Base-by-base conservation (phyloP, 352 stramenopile genomes). In the Globisporangium acanthophoron region DNA sequence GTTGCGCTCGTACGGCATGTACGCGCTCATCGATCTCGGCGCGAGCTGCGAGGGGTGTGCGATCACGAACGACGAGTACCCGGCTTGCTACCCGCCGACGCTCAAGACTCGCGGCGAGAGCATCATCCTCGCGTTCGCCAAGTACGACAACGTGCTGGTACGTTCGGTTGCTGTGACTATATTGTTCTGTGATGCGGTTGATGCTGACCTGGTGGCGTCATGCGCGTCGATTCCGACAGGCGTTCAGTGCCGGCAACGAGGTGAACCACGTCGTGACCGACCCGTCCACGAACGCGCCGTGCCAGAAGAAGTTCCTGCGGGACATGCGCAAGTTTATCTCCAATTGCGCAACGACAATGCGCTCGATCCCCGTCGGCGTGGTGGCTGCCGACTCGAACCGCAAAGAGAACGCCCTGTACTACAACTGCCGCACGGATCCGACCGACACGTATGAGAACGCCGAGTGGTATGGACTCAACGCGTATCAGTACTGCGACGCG, bases 401-500 rank as follows among this genome's bases (percentile, higher is more conserved):
- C n/a, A 69, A 86, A 39, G 40, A 75, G 1, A 90, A 94, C 54
- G 71, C 77, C 15, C 66, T 74, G 47, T 97, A 97, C 64, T 97
- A 94, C 66, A 90, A 91, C 65, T 97, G 88, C 69, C 69, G 78
- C 59, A 88, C 77, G 0, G 72, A 91, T 56, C 56, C 70, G 4
- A 71, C 33, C 1, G 88, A 97, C 55, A 33, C 66, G 62, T 82
- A 88, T 45, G 83, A 95, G 63, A 85, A 83, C 41, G 76, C 81
- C 1, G 76, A 96, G 62, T 96, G 83, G 83, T 95, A 90, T 58
- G 88, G 83, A 18, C 49, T 96, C n/a, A 97, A 96, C 60, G 71
- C 80, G 50, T 95, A 96, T 54, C 63, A 85, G 50, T 81, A 89
- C 52, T 97, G 85, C 59, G 71, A 96, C 58, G n/a, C 39, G 16